Evolutionary conservation across 768 basidiomycete species (phyloP).

Genomic region (Pisolithus orientalis): DNA sequence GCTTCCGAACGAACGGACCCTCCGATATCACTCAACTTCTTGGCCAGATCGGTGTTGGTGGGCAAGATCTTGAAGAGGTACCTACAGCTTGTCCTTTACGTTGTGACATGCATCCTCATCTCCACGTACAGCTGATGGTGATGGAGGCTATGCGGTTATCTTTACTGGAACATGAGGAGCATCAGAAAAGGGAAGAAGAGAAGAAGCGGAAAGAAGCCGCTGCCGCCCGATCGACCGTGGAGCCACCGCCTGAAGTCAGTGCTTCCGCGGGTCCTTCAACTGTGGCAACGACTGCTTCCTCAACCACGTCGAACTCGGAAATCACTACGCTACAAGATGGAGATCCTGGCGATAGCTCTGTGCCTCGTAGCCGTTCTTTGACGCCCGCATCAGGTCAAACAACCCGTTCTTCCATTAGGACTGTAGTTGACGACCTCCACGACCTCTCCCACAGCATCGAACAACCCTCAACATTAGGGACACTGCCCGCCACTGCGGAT

Average conservation of each 20-base stretch:
- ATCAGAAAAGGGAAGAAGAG: constrained; percentile 74
- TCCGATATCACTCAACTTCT: constrained; percentile 59
- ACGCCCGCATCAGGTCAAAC: constrained; percentile 32
- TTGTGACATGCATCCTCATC: constrained; percentile 9
- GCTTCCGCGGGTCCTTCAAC: neutral
- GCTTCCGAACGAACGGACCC: constrained; percentile 43
- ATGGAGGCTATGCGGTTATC: constrained; percentile 99
- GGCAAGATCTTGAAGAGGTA: constrained; percentile 93
- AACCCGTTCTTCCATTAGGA: constrained; percentile 19
- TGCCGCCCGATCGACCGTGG: constrained; percentile 30
- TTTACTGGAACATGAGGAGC: constrained; percentile 90
- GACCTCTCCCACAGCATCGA: constrained; percentile 22
- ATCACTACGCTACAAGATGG: constrained; percentile 8
- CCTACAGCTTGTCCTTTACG: constrained; percentile 18
- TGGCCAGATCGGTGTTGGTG: constrained; percentile 59
- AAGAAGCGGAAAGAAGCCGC: constrained; percentile 48
- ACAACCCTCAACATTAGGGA: constrained; percentile 10
- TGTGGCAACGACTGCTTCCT: constrained; percentile 3
- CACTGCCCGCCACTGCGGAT: constrained; percentile 14
- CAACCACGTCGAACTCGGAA: constrained; percentile 1
- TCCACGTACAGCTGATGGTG: constrained; percentile 72
- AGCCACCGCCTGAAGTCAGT: constrained; percentile 10
- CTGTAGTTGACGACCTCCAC: constrained; percentile 22
- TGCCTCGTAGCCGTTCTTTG: constrained; percentile 20
- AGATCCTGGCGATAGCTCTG: constrained; percentile 6